Conservation (phyloP, 495 filamentous ascomycete species). For the Neurospora pannonica region DNA sequence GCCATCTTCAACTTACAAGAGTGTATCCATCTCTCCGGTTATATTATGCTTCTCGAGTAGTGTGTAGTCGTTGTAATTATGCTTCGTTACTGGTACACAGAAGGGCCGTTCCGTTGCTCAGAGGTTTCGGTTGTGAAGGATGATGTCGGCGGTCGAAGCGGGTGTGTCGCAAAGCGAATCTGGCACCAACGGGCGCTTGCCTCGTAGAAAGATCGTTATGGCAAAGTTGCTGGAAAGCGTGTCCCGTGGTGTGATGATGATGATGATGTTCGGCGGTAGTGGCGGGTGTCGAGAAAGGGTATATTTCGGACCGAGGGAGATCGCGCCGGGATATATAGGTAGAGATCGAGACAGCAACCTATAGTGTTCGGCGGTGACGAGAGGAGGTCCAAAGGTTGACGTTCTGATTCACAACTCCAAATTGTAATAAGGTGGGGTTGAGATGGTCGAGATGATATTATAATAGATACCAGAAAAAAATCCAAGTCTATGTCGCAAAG, state of each 20-base stretch:
- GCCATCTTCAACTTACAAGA: constrained; percentile 51
- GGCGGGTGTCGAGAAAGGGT: background rate
- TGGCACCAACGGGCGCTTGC: background rate
- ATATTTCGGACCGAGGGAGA: background rate
- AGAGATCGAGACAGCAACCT: background rate
- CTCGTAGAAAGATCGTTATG: background rate
- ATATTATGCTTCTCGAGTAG: background rate
- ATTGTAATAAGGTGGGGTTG: background rate
- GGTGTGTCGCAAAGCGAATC: background rate
- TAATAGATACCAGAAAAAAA: background rate
- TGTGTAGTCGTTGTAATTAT: background rate
- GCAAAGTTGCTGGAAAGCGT: background rate
- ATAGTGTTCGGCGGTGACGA: background rate
- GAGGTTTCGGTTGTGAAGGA: background rate
- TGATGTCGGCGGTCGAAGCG: background rate
- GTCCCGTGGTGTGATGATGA: background rate
- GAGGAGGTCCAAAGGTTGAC: background rate
- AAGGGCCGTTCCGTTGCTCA: background rate
- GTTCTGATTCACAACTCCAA: background rate
- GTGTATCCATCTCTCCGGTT: constrained; percentile 56
- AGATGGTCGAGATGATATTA: background rate
- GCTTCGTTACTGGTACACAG: background rate
- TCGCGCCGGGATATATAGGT: background rate
- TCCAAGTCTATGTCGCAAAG: background rate
- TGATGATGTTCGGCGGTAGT: background rate